These are phyloP conservation scores for Trypanosomatidae sp. DNA, from an alignment of 208 protist species.

Conservation along the genomic window DNA sequence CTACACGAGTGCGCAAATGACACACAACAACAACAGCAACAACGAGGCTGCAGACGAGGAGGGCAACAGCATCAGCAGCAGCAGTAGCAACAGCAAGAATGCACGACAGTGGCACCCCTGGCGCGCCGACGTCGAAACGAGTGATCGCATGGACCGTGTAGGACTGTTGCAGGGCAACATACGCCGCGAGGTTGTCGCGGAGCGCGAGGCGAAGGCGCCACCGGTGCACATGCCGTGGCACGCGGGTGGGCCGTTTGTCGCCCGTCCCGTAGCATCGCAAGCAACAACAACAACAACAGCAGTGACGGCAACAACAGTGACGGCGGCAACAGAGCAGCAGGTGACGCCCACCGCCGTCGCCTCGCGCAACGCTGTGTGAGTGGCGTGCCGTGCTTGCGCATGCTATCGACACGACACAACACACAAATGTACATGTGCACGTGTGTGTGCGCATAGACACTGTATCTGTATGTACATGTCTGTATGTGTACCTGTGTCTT, in stretches of 20 bases:
- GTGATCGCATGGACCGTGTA: conserved; percentile 66
- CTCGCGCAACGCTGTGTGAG: too few species aligned
- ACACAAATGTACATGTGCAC: too few species aligned
- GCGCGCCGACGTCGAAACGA: conserved; percentile 38
- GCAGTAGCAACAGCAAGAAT: conserved; percentile 6
- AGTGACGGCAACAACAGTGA: neutral
- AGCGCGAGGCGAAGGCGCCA: conserved; percentile 37
- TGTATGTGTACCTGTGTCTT: too few species aligned
- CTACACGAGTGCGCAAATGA: conserved; percentile 53
- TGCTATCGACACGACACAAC: too few species aligned
- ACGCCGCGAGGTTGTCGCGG: conserved; percentile 35
- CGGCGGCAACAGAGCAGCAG: neutral
- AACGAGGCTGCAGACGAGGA: conserved; percentile 10
- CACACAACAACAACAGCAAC: conserved; percentile 14
- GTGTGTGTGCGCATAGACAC: too few species aligned
- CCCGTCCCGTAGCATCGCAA: neutral
- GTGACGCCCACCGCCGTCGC: too few species aligned
- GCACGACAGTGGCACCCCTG: conserved; percentile 65
- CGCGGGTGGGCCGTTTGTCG: conserved; percentile 50
- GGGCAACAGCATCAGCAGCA: conserved; percentile 10
- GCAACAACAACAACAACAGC: neutral
- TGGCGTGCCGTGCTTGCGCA: too few species aligned
- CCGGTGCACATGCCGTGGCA: conserved; percentile 70
- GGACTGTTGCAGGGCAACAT: conserved; percentile 68
- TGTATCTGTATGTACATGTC: too few species aligned